These are phyloP conservation scores for Ceratocystis ficicola DNA, from an alignment of 2,329 filamentous ascomycete genomes.

Conservation along the genomic window DNA sequence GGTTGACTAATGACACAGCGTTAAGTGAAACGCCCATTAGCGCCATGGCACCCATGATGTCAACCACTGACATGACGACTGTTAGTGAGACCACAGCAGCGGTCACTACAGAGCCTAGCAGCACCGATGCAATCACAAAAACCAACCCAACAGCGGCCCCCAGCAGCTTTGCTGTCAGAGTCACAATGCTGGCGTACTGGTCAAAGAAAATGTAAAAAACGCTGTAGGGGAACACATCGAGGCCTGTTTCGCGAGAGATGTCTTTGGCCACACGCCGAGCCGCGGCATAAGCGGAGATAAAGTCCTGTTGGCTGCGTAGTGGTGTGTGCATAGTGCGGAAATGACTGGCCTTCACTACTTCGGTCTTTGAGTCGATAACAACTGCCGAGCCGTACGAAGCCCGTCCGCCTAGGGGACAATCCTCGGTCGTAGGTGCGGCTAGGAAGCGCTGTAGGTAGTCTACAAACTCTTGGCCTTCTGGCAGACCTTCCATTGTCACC, in stretches of 20 bases:
- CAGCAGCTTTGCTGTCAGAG: slow-evolving; percentile 65
- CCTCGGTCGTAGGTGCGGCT: slow-evolving; percentile 61
- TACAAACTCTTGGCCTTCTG: slow-evolving; percentile 81
- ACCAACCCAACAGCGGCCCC: slow-evolving; percentile 77
- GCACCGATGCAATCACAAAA: slow-evolving; percentile 61
- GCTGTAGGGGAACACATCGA: slow-evolving; percentile 89
- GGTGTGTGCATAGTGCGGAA: slow-evolving; percentile 87
- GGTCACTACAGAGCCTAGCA: slow-evolving; percentile 75
- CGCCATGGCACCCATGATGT: slow-evolving; percentile 93
- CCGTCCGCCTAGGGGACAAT: slow-evolving; percentile 78
- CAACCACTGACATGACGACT: slow-evolving; percentile 83
- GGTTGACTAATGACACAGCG: slow-evolving; percentile 86
- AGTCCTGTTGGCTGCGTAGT: slow-evolving; percentile 76
- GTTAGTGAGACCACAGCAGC: slow-evolving; percentile 72
- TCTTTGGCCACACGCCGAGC: slow-evolving; percentile 77
- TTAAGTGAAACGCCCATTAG: slow-evolving; percentile 80
- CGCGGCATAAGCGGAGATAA: slow-evolving; percentile 79
- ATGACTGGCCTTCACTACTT: slow-evolving; percentile 67
- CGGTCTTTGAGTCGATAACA: slow-evolving; percentile 55
- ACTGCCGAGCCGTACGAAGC: slow-evolving; percentile 79
- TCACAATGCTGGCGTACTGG: slow-evolving; percentile 78
- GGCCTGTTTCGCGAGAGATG: slow-evolving; percentile 57
- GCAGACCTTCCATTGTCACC: slow-evolving; percentile 79
- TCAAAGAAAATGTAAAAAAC: slow-evolving; percentile 99
- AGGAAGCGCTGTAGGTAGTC: slow-evolving; percentile 78